These are phyloP conservation scores for Fusarium brevicatenulatum DNA, from an alignment of 2,329 filamentous ascomycete species.

Conservation along the genomic window DNA sequence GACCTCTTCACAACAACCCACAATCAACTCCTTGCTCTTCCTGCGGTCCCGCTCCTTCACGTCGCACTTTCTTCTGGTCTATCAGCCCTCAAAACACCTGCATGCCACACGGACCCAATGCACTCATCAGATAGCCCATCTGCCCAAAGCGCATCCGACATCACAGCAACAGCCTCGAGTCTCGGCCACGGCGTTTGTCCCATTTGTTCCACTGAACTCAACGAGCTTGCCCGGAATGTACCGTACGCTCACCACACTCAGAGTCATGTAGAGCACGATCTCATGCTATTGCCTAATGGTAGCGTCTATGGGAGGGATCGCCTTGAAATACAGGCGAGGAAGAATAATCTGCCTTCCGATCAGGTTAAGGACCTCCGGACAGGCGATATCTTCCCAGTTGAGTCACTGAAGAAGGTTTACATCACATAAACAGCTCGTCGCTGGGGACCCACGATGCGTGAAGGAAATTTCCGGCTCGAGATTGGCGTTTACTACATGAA, in stretches of 20 bases:
- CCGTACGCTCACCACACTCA: constrained; percentile 96
- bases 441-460: not conserved
- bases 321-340: constrained; percentile 80
- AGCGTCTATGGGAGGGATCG: constrained; percentile 83
- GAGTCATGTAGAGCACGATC: constrained; percentile 89
- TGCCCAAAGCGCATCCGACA: constrained; percentile 63
- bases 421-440: constrained; percentile 69
- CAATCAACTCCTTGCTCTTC: constrained; percentile 85
- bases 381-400: constrained; percentile 70
- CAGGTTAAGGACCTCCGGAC: constrained; percentile 83
- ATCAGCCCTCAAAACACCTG: constrained; percentile 93
- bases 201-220: constrained; percentile 95
- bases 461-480: not conserved
- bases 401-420: constrained; percentile 84
- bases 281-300: constrained; percentile 87
- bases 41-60: constrained; percentile 84
- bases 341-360: constrained; percentile 74
- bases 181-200: constrained; percentile 85
- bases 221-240: constrained; percentile 86
- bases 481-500: not conserved
- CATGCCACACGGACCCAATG: constrained; percentile 70
- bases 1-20: constrained; percentile 86
- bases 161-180: constrained; percentile 47
- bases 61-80: constrained; percentile 90
- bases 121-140: constrained; percentile 5